phyloP scores from a whole-genome alignment of 2,329 filamentous ascomycete species.

The Penicillium sclerotiorum region DNA sequence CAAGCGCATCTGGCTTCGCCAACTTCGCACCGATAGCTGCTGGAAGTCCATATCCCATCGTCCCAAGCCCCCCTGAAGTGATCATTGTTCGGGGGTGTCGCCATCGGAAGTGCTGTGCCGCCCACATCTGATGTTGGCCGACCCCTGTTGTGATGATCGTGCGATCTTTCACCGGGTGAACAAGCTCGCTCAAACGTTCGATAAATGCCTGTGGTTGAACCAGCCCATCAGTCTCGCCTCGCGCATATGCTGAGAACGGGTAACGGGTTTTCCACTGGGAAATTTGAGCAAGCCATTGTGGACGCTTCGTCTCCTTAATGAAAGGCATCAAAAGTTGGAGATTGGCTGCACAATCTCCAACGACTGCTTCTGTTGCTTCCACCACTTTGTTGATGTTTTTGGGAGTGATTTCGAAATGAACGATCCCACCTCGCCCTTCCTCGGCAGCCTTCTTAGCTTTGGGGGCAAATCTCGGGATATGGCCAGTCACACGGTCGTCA shows the following conservation, averaged over 20 bases:
- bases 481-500: slow-evolving; percentile 85
- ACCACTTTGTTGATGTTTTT: slow-evolving; percentile 99
- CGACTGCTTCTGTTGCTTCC: slow-evolving; percentile 86
- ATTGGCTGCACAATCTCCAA: slow-evolving; percentile 83
- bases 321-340: slow-evolving; percentile 59
- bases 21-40: slow-evolving; percentile 93
- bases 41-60: slow-evolving; percentile 94
- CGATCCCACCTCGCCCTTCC: slow-evolving; percentile 82
- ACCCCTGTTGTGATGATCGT: slow-evolving; percentile 90
- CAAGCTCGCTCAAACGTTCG: neutral
- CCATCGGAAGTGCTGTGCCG: slow-evolving; percentile 92
- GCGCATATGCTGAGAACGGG: neutral
- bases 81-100: slow-evolving; percentile 86
- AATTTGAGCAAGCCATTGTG: slow-evolving; percentile 85
- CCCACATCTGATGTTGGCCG: slow-evolving; percentile 98
- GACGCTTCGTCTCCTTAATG: slow-evolving; percentile 58
- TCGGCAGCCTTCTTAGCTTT: slow-evolving; percentile 75
- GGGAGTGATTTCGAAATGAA: slow-evolving; percentile 94
- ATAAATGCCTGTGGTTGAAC: neutral
- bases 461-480: slow-evolving; percentile 80
- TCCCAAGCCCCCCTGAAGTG: slow-evolving; percentile 88
- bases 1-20: slow-evolving; percentile 72
- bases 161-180: slow-evolving; percentile 54
- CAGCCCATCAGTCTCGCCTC: neutral
- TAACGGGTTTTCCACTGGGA: slow-evolving; percentile 72